Percentiles rank a stretch among this genome's conserved stretches.
Evolutionary conservation across 805 yeast species (phyloP).

Genomic region (Barnettozyma salicaria): DNA sequence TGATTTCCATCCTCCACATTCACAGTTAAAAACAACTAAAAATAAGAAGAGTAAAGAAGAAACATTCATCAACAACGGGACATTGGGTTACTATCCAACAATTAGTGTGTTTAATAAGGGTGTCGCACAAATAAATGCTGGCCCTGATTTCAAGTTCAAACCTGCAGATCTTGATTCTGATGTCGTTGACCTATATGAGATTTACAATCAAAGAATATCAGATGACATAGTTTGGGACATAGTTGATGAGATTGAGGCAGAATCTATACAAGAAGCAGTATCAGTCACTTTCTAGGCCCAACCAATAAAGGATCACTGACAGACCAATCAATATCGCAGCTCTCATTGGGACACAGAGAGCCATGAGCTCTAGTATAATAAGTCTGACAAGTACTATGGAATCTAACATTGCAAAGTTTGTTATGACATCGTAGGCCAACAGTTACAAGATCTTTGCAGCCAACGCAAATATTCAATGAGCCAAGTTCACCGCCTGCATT

Average conservation of each 20-base stretch:
- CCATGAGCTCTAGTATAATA: constrained; percentile 33
- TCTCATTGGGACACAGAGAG: constrained; percentile 29
- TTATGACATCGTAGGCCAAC: constrained; percentile 40
- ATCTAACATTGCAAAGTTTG: constrained; percentile 32
- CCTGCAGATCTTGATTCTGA: constrained; percentile 31
- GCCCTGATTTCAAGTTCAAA: constrained; percentile 50
- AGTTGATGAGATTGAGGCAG: constrained; percentile 75
- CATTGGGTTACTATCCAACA: constrained; percentile 88
- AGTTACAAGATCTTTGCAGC: constrained; percentile 50
- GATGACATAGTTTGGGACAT: constrained; percentile 83
- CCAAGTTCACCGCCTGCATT: constrained; percentile 30
- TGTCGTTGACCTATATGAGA: constrained; percentile 47
- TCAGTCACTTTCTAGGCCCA: constrained; percentile 6
- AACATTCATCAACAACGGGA: constrained; percentile 66
- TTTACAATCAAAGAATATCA: constrained; percentile 64
- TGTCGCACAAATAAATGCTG: constrained; percentile 60
- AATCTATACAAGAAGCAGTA: constrained; percentile 34
- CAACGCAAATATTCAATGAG: constrained; percentile 37
- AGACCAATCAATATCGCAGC: constrained; percentile 23
- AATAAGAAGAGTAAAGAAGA: constrained; percentile 31
- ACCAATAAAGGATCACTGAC: constrained; percentile 16
- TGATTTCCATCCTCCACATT: constrained; percentile 75
- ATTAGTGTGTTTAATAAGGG: constrained; percentile 80
- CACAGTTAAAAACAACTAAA: constrained; percentile 43
- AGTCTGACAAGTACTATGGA: constrained; percentile 44